phyloP scores from a whole-genome alignment of 2,329 filamentous ascomycete species.

The Simplicillium aogashimaense region DNA sequence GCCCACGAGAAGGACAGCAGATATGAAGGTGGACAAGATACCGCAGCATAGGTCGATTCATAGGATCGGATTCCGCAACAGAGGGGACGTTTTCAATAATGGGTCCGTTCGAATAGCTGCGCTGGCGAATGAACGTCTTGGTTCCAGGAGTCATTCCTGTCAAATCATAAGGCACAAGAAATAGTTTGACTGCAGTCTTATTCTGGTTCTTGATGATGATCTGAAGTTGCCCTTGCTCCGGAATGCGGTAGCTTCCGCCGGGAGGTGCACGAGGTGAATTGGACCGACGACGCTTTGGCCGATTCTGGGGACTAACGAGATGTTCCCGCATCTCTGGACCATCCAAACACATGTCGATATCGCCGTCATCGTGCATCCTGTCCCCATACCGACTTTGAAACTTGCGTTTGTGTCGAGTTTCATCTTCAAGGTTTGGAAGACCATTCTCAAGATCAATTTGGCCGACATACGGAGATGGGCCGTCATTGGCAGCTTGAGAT shows the following conservation, averaged over 20 bases:
- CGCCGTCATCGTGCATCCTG: conserved; percentile 17
- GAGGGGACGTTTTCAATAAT: conserved; percentile 58
- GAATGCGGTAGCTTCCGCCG: conserved; percentile 87
- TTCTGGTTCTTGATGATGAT: conserved; percentile 98
- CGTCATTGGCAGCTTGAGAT: conserved; percentile 58
- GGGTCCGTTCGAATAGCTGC: conserved; percentile 81
- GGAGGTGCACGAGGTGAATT: conserved; percentile 51
- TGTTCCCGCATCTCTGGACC: conserved; percentile 9
- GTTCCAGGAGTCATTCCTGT: conserved; percentile 86
- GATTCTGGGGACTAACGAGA: background rate
- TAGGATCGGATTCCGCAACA: conserved; percentile 12
- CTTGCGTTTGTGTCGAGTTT: conserved; percentile 36
- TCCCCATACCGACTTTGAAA: conserved; percentile 33
- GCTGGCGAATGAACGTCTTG: conserved; percentile 92
- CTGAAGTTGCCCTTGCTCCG: conserved; percentile 86
- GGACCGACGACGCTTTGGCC: conserved; percentile 39
- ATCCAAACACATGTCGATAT: conserved; percentile 11
- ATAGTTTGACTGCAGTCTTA: conserved; percentile 94
- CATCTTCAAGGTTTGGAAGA: conserved; percentile 43
- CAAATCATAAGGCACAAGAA: conserved; percentile 87
- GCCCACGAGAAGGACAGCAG: conserved; percentile 72
- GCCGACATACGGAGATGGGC: conserved; percentile 92
- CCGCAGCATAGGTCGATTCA: conserved; percentile 62
- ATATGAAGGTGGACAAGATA: conserved; percentile 93
- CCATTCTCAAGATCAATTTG: conserved; percentile 84